Evolutionary conservation across 2,329 filamentous ascomycete species (phyloP).

Genomic region (Pestalotiopsis fici): DNA sequence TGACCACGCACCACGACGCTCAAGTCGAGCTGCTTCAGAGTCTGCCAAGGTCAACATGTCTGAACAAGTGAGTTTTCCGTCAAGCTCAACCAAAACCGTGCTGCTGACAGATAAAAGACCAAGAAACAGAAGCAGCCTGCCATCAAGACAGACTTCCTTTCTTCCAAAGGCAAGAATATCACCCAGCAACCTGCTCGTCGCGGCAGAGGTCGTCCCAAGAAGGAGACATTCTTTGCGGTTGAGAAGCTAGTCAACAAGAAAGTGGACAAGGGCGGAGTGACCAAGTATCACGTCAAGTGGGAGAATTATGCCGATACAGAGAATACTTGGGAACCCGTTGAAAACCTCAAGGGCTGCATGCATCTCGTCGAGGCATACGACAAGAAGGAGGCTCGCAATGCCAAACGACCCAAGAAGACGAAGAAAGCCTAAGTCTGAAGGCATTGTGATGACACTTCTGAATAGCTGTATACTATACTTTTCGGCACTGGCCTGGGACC

Average conservation of each 20-base stretch:
- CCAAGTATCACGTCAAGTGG: background rate
- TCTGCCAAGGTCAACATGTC: background rate
- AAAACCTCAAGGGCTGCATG: background rate
- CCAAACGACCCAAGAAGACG: background rate
- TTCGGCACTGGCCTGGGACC: too few relatives aligned
- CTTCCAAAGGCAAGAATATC: background rate
- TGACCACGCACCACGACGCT: background rate
- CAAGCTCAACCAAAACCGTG: background rate
- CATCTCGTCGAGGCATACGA: background rate
- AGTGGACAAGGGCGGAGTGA: background rate
- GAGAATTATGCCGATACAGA: background rate
- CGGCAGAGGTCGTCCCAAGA: background rate
- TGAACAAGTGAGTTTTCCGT: background rate
- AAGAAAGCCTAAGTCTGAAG: background rate
- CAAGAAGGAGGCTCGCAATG: background rate
- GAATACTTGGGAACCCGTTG: conserved; percentile 4
- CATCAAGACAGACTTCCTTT: background rate
- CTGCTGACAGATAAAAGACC: background rate
- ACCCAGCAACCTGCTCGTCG: background rate
- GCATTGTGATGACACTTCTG: background rate
- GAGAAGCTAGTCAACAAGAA: conserved; percentile 1
- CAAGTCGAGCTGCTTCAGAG: background rate
- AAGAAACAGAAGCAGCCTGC: background rate
- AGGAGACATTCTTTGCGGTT: background rate
- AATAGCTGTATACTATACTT: background rate